Percentiles rank a stretch among this genome's conserved stretches.
Evolutionary conservation across 768 basidiomycete genomes (phyloP).

Genomic region (Sporobolomyces pararoseus): DNA sequence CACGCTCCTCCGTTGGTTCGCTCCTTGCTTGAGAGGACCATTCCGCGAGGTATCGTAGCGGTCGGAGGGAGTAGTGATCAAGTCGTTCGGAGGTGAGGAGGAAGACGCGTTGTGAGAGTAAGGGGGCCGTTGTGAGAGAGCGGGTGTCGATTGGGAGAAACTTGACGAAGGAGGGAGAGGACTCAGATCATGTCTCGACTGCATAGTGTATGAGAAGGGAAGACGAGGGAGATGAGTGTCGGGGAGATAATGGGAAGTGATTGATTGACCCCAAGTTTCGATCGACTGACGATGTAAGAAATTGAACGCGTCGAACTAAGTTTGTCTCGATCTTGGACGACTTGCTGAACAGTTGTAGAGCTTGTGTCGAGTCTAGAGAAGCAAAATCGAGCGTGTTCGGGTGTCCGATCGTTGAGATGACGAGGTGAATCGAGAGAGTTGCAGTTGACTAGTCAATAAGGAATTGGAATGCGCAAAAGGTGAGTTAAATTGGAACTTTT

Average conservation of each 20-base stretch:
- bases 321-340: too few species aligned
- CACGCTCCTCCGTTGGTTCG: conserved; percentile 15
- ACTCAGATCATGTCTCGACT: conserved; percentile 7
- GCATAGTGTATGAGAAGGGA: not conserved
- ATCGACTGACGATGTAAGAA: too few species aligned
- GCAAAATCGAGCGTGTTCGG: too few species aligned
- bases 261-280: not conserved
- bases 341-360: too few species aligned
- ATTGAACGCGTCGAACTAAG: too few species aligned
- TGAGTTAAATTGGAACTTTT: not conserved
- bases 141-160: conserved; percentile 31
- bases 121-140: conserved; percentile 21
- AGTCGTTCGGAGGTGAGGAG: conserved; percentile 31
- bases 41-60: conserved; percentile 8
- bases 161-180: conserved; percentile 15
- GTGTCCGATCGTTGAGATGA: not conserved
- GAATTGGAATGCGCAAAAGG: not conserved
- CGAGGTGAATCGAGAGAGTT: not conserved
- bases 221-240: not conserved
- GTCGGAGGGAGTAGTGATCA: conserved; percentile 33
- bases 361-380: too few species aligned
- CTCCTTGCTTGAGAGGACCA: not conserved
- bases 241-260: not conserved
- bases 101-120: conserved; percentile 30
- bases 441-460: not conserved